These are phyloP conservation scores for Coemansia sp. DNA, from an alignment of 192 early-diverging fungal species.

Conservation along the genomic window DNA sequence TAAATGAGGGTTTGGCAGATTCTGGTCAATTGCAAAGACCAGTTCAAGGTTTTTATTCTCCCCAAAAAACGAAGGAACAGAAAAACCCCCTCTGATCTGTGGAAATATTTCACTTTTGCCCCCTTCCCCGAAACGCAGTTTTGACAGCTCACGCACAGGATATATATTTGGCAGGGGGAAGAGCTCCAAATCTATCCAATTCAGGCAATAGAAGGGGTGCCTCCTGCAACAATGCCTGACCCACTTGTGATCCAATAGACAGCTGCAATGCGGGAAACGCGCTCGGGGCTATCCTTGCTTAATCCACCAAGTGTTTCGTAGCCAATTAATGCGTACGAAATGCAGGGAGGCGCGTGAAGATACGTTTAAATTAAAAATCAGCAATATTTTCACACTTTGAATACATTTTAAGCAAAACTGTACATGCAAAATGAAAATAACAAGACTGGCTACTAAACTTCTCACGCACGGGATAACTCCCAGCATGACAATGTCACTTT, in stretches of 20 bases:
- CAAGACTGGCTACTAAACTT: not conserved
- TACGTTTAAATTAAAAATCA: no score
- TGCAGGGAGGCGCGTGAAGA: no score
- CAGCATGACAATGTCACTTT: not conserved
- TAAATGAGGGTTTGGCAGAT: no score
- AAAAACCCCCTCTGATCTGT: not conserved
- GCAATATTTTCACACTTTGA: not conserved
- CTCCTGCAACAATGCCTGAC: not conserved
- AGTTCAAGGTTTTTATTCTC: not conserved
- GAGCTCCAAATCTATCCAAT: not conserved
- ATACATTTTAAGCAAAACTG: not conserved
- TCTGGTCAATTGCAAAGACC: no score
- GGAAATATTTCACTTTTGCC: not conserved
- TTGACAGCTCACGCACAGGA: not conserved
- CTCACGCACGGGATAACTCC: slow-evolving; percentile 1
- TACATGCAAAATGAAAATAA: not conserved
- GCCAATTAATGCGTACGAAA: not conserved
- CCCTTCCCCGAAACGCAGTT: slow-evolving; percentile 4
- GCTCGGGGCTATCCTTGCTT: not conserved
- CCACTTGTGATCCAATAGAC: not conserved
- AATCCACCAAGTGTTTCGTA: no score
- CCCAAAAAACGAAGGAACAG: not conserved
- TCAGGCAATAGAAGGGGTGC: not conserved
- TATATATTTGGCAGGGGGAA: not conserved
- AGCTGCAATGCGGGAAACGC: not conserved